Conservation (phyloP, 441 rosid species). For the Viola pubescens region DNA sequence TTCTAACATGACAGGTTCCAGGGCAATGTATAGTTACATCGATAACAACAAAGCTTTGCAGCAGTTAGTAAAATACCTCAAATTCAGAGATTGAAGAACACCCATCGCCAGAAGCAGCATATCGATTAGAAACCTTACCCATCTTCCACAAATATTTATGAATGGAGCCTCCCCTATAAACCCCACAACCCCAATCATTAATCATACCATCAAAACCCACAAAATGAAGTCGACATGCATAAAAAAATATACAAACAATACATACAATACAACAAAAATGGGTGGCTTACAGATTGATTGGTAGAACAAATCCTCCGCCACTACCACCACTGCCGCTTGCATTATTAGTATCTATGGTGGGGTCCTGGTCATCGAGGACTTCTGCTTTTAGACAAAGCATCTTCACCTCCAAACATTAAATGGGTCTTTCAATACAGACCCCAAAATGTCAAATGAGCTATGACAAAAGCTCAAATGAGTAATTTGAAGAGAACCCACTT, state of each 20-base stretch:
- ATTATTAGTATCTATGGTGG: conserved; percentile 6
- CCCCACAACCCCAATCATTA: background rate
- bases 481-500: no score
- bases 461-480: no score
- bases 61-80: conserved; percentile 35
- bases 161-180: conserved; percentile 57
- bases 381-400: conserved; percentile 78
- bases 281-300: conserved; percentile 43
- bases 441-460: background rate
- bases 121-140: conserved; percentile 42
- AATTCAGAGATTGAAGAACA: conserved; percentile 35
- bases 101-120: conserved; percentile 56
- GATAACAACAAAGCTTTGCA: no score
- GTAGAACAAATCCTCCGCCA: conserved; percentile 42
- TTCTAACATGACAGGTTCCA: no score
- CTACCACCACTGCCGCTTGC: conserved; percentile 16
- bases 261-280: conserved; percentile 1
- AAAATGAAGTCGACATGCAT: background rate
- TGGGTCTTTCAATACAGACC: background rate
- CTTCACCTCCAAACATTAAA: conserved; percentile 2
- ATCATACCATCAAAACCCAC: conserved; percentile 4
- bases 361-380: conserved; percentile 45
- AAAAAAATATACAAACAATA: background rate
- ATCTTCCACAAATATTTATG: conserved; percentile 53
- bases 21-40: no score